Evolutionary conservation across 352 stramenopile genomes (phyloP), one percentile per base, ranked within the genome.

Genomic region (Bremia lactucae): DNA sequence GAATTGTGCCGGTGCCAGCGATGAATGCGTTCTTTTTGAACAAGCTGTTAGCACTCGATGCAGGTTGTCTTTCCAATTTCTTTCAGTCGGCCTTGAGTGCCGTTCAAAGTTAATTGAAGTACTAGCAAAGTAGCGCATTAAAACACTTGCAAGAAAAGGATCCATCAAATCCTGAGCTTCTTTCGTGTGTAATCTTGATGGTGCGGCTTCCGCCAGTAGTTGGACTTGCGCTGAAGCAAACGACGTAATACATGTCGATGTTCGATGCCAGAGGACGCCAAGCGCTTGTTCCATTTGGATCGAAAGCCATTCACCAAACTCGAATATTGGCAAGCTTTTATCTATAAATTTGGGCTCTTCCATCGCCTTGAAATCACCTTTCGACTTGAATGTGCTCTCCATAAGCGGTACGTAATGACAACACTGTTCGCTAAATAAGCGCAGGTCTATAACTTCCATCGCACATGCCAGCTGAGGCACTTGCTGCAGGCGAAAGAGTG

Each of bases 401-500:
- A 19, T 31, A 33, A 25, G n/a, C 22, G 29, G 11, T 26, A 23
- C 4, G 23, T 52, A 28, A 13, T 49, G 34, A 37, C 45, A 40
- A 11, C 55, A 65, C 18, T 63, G 63, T 13, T 60, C 41, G 46
- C 51, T 60, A 31, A 63, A 59, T 8, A 87, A 31, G 21, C 65
- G 67, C 9, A 88, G 25, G 10, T 67, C 62, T 36, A 68, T 60
- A 23, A 85, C 31, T 13, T 69, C 65, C 2, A 49, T 45, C 0
- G 65, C 37, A 31, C 62, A 62, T 20, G 45, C 16, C 22, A 83
- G 45, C 15, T 58, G 49, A 4, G 49, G 54, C 7, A 66, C 54
- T 37, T 80, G 71, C 20, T 69, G 50, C 6, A 86, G 29, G 3
- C 61, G 54, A 33, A 77, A 83, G 1, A 88, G 53, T n/a, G 72